A percentile compares a stretch with the other conserved stretches of the same genome.
phyloP scores from a whole-genome alignment of 2,329 filamentous ascomycete genomes.

The Talaromyces piceae region DNA sequence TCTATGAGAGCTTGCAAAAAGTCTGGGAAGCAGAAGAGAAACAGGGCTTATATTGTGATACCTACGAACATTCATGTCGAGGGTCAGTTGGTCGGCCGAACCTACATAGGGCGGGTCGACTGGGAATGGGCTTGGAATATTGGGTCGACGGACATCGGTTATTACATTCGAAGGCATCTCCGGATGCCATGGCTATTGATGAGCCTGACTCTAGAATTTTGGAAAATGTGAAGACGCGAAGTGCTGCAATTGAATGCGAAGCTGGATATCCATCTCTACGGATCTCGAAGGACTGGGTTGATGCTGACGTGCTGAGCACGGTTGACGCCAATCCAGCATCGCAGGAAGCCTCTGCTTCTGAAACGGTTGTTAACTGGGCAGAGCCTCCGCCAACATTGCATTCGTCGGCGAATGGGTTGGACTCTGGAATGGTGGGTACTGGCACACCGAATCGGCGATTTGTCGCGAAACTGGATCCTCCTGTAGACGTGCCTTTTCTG shows the following conservation, averaged over 20 bases:
- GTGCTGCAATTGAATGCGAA: conserved; percentile 37
- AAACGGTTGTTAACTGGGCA: conserved; percentile 23
- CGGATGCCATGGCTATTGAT: conserved; percentile 25
- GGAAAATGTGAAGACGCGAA: conserved; percentile 23
- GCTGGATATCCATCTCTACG: conserved; percentile 38
- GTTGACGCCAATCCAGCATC: conserved; percentile 2
- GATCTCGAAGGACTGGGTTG: conserved; percentile 39
- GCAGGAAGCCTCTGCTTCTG: not conserved
- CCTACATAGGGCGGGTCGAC: conserved; percentile 31
- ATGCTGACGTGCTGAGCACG: conserved; percentile 25
- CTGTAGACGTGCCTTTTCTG: conserved; percentile 36
- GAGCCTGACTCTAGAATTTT: conserved; percentile 14
- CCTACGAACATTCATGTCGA: conserved; percentile 34
- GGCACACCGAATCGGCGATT: conserved; percentile 37
- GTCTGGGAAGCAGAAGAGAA: conserved; percentile 37
- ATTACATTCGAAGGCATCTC: conserved; percentile 20
- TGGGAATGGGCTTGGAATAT: conserved; percentile 37
- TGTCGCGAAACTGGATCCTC: conserved; percentile 35
- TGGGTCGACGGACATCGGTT: conserved; percentile 33
- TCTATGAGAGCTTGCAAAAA: conserved; percentile 35
- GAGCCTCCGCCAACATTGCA: conserved; percentile 32
- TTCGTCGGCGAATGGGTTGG: conserved; percentile 25
- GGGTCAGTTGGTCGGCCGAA: conserved; percentile 35
- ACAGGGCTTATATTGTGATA: conserved; percentile 21
- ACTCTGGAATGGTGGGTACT: conserved; percentile 30